Evolutionary conservation across 108 stramenopile species (phyloP).

Genomic region (Nitzschia sp.): DNA sequence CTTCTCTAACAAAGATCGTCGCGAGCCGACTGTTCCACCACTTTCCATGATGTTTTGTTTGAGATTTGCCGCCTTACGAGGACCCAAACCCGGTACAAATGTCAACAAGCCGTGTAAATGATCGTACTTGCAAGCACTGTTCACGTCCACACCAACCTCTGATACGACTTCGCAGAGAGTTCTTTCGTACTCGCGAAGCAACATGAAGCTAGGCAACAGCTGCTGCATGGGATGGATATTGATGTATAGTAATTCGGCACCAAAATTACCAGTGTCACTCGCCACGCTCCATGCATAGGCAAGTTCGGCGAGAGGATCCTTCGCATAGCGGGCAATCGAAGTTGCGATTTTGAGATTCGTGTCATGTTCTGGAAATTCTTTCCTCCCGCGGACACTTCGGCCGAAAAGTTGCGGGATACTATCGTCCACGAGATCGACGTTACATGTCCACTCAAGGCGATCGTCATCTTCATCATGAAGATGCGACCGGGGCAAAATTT

Average conservation of each 20-base stretch:
- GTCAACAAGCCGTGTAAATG: conserved; percentile 77
- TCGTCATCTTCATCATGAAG: conserved; percentile 71
- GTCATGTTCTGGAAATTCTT: conserved; percentile 88
- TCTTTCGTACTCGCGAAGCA: conserved; percentile 84
- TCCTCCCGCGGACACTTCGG: conserved; percentile 81
- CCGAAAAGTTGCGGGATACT: conserved; percentile 83
- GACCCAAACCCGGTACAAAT: conserved; percentile 95
- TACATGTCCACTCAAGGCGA: conserved; percentile 79
- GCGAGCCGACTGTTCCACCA: conserved; percentile 62
- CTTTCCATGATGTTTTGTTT: conserved; percentile 73
- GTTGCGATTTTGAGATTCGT: conserved; percentile 79
- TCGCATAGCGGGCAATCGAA: conserved; percentile 83
- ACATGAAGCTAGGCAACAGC: conserved; percentile 68
- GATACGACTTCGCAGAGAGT: conserved; percentile 82
- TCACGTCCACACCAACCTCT: conserved; percentile 89
- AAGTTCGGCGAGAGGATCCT: conserved; percentile 87
- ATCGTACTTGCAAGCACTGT: conserved; percentile 67
- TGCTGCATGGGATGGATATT: conserved; percentile 91
- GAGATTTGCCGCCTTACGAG: conserved; percentile 88
- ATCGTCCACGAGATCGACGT: conserved; percentile 85
- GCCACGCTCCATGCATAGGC: conserved; percentile 90
- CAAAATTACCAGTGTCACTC: conserved; percentile 83
- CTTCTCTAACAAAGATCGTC: conserved; percentile 67
- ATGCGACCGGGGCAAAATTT: conserved; percentile 40
- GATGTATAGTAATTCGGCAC: conserved; percentile 87